phyloP scores from a whole-genome alignment of 805 yeast genomes.

The Ogataea trehalophila region DNA sequence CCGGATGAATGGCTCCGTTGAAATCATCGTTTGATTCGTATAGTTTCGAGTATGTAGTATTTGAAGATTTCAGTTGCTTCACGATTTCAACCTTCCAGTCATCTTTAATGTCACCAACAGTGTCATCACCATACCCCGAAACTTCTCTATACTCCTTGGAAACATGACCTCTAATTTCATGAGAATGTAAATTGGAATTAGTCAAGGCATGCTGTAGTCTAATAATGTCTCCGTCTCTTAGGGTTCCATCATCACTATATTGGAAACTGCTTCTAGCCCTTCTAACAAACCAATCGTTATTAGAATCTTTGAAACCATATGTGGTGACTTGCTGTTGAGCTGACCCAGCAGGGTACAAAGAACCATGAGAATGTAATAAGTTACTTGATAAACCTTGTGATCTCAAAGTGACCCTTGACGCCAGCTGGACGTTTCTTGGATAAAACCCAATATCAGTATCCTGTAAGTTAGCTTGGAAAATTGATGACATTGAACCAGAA shows the following conservation, averaged over 20 bases:
- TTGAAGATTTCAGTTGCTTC: conserved; percentile 41
- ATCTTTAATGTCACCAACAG: conserved; percentile 66
- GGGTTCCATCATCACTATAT: conserved; percentile 21
- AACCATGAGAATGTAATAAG: conserved; percentile 82
- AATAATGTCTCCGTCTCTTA: conserved; percentile 56
- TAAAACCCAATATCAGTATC: conserved; percentile 60
- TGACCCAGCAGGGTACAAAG: conserved; percentile 85
- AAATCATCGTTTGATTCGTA: conserved; percentile 35
- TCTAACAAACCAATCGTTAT: conserved; percentile 64
- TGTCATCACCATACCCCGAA: conserved; percentile 65
- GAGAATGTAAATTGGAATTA: conserved; percentile 67
- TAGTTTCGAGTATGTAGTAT: conserved; percentile 19
- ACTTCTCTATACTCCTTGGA: conserved; percentile 49
- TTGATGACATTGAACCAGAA: conserved; percentile 55
- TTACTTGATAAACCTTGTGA: conserved; percentile 71
- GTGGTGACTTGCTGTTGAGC: conserved; percentile 94
- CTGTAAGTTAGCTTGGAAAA: conserved; percentile 72
- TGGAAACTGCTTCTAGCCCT: conserved; percentile 30
- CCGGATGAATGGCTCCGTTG: conserved; percentile 58
- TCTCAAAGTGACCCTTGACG: conserved; percentile 54
- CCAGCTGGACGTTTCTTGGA: conserved; percentile 64
- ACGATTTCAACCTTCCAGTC: conserved; percentile 73
- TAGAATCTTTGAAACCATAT: conserved; percentile 84
- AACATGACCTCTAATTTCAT: conserved; percentile 60
- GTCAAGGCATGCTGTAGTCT: conserved; percentile 62